Evolutionary conservation across 345 rosid genomes (phyloP).

Genomic region (Gossypium arboreum): DNA sequence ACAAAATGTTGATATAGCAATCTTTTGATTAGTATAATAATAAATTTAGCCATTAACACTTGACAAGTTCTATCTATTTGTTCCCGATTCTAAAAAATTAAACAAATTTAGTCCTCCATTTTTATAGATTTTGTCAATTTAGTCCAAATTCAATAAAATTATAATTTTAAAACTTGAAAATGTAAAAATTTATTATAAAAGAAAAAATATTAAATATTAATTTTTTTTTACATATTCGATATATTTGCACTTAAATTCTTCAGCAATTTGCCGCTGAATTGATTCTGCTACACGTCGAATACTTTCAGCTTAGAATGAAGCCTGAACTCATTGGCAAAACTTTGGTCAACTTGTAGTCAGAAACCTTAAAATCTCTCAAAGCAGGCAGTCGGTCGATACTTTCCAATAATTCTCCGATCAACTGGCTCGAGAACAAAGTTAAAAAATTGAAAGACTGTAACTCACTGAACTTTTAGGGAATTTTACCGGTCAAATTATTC

Average conservation of each 20-base stretch:
- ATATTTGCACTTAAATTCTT: conserved; percentile 45
- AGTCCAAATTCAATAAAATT: too few relatives aligned
- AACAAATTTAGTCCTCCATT: too few relatives aligned
- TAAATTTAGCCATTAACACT: too few relatives aligned
- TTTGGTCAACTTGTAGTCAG: conserved; percentile 54
- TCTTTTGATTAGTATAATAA: too few relatives aligned
- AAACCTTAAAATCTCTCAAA: conserved; percentile 35
- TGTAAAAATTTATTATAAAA: too few relatives aligned
- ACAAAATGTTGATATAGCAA: too few relatives aligned
- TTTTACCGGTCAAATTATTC: conserved; percentile 61
- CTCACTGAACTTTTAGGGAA: conserved; percentile 53
- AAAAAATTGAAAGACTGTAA: conserved; percentile 38
- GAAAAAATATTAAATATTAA: too few relatives aligned
- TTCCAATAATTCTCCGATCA: conserved; percentile 56
- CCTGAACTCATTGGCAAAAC: conserved; percentile 47
- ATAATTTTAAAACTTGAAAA: too few relatives aligned
- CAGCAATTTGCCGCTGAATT: conserved; percentile 63
- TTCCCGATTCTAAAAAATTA: too few relatives aligned
- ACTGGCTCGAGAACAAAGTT: conserved; percentile 42
- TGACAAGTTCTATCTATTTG: too few relatives aligned
- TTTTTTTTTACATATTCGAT: too few relatives aligned
- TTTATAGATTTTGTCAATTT: too few relatives aligned
- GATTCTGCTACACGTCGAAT: conserved; percentile 55
- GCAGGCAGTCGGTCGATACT: conserved; percentile 47
- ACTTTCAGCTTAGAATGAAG: conserved; percentile 46